Conservation (phyloP, 768 basidiomycete genomes). For the Cystoderma amianthinum region DNA sequence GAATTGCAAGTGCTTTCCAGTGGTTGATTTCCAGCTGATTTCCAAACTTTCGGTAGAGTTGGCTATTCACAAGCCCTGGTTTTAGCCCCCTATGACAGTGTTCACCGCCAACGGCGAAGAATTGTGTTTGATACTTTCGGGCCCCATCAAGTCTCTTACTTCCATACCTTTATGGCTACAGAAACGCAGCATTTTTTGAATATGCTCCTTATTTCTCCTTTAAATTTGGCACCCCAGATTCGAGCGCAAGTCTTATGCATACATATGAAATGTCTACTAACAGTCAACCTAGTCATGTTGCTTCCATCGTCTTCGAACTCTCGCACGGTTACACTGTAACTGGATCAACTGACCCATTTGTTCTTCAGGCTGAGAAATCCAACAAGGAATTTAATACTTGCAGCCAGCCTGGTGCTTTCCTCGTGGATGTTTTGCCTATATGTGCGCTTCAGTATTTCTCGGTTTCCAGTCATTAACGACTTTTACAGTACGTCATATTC, state of each 20-base stretch:
- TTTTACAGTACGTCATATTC: constrained; percentile 13
- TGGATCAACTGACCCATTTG: constrained; percentile 3
- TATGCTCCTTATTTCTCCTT: constrained; percentile 2
- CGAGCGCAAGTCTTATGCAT: constrained; percentile 2
- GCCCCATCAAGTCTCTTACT: constrained; percentile 2
- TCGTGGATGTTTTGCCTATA: constrained; percentile 7
- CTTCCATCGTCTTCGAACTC: constrained; percentile 8
- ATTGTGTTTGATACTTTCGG: constrained; percentile 6
- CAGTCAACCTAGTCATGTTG: constrained; percentile 1
- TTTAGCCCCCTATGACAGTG: constrained; percentile 2
- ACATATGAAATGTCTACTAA: too few relatives aligned
- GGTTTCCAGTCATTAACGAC: not conserved
- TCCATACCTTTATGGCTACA: constrained; percentile 4
- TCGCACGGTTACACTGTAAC: constrained; percentile 7
- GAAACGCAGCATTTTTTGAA: constrained; percentile 3
- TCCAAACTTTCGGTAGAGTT: not conserved
- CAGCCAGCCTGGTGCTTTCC: constrained; percentile 8
- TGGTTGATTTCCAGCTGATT: not conserved
- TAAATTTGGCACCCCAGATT: constrained; percentile 3
- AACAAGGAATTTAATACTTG: constrained; percentile 5
- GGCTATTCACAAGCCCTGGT: constrained; percentile 6
- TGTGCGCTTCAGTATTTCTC: not conserved
- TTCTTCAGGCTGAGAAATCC: constrained; percentile 10
- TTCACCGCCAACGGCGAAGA: constrained; percentile 4
- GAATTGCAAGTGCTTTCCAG: not conserved